These are phyloP conservation scores for Acidomyces sp. DNA, from an alignment of 495 filamentous ascomycete genomes.

Conservation along the genomic window DNA sequence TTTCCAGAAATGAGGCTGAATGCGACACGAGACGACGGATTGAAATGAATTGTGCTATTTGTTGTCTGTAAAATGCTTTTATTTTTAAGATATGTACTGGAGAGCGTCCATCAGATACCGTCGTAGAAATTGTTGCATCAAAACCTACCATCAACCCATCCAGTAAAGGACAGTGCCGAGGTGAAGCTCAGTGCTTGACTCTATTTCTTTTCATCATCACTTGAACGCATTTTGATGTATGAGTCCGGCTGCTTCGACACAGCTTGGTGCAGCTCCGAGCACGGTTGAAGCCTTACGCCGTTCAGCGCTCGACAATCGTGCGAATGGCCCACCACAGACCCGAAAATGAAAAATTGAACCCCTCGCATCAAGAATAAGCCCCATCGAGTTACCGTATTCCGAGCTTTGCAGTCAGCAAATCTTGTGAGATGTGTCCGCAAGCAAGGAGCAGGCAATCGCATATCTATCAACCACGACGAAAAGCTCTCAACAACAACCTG, in stretches of 20 bases:
- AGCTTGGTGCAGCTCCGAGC: too few species aligned
- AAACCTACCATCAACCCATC: slow-evolving; percentile 33
- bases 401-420: not conserved
- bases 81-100: too few species aligned
- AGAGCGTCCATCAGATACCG: slow-evolving; percentile 88
- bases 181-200: slow-evolving; percentile 93
- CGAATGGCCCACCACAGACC: slow-evolving; percentile 39
- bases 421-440: slow-evolving; percentile 2
- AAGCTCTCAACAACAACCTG: slow-evolving; percentile 24
- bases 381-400: slow-evolving; percentile 89
- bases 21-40: too few species aligned
- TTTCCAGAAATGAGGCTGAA: too few species aligned
- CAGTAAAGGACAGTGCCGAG: slow-evolving; percentile 36
- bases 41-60: too few species aligned
- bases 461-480: slow-evolving; percentile 96
- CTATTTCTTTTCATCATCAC: slow-evolving; percentile 94
- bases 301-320: slow-evolving; percentile 27
- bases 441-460: slow-evolving; percentile 69
- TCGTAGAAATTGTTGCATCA: slow-evolving; percentile 70
- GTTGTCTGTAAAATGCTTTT: too few species aligned
- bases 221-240: slow-evolving; percentile 40
- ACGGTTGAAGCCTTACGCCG: too few species aligned
- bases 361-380: slow-evolving; percentile 99
- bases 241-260: slow-evolving; percentile 57
- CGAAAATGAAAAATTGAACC: slow-evolving; percentile 42